These are phyloP conservation scores for Daedaleopsis sinensis DNA, from an alignment of 768 basidiomycete genomes.

Conservation along the genomic window DNA sequence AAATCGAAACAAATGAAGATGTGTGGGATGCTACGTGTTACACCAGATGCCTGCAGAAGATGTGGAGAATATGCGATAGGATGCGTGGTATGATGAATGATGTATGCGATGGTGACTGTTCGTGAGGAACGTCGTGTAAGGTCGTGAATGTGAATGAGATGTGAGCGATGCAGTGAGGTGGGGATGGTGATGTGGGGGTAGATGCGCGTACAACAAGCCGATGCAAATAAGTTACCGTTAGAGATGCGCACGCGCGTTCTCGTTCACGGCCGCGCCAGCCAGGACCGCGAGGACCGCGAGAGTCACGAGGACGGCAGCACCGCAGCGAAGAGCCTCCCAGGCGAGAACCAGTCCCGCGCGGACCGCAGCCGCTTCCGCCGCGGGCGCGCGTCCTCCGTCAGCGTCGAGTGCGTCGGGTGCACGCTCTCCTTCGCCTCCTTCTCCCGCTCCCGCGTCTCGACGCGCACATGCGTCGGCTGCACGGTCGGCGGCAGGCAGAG, in stretches of 20 bases:
- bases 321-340: slow-evolving; percentile 34
- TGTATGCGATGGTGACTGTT: background rate
- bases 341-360: slow-evolving; percentile 40
- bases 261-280: slow-evolving; percentile 7
- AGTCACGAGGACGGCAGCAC: slow-evolving; percentile 31
- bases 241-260: background rate
- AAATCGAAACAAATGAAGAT: background rate
- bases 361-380: slow-evolving; percentile 35
- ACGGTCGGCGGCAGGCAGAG: slow-evolving; percentile 22
- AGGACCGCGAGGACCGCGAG: slow-evolving; percentile 2
- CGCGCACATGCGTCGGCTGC: slow-evolving; percentile 6
- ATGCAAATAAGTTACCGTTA: slow-evolving; percentile 18
- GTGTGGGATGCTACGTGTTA: slow-evolving; percentile 14
- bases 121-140: background rate
- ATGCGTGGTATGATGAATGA: slow-evolving; percentile 12
- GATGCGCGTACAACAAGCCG: slow-evolving; percentile 14
- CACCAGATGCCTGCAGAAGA: slow-evolving; percentile 14
- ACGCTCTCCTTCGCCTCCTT: slow-evolving; percentile 13
- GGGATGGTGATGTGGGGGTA: slow-evolving; percentile 9
- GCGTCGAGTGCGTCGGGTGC: slow-evolving; percentile 21
- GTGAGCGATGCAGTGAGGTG: background rate
- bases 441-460: background rate
- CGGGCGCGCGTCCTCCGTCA: slow-evolving; percentile 30
- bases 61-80: background rate
- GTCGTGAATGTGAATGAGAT: background rate